Base-by-base conservation (phyloP, 176 grass and related monocot genomes). In the Aegilops longissima region DNA sequence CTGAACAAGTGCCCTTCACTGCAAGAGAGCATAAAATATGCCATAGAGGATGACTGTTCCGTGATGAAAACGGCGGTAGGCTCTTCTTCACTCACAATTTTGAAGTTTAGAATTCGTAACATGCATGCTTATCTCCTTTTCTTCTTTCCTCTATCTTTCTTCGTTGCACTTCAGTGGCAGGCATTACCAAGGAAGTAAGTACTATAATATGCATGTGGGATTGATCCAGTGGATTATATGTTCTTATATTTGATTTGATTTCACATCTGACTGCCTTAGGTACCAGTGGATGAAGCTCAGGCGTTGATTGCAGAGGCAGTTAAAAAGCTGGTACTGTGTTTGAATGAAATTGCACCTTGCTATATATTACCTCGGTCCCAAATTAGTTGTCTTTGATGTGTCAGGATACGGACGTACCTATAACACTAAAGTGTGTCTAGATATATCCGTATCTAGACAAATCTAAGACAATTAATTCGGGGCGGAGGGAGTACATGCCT, bases 121-220 rank as follows among this genome's bases (percentile, higher is more conserved):
- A 66, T 66, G 18, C 54, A 58, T 58, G 54, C 52, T 56, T 18
- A 56, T 21, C 16, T 40, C 14, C 69, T 54, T 56, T 18, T 5
- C 54, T 58, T 58, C 11, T 52, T 68, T 38, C 35, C 18, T 20
- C 52, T 10, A 13, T 17, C 17, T 85, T 85, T 35, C 27, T 25
- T 16, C 33, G 5, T 49, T 86, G 77, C 85, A 86, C 14, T 42
- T 27, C 23, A 80, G 54, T 54, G 54, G 54, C 54, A 18, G 54
- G 54, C 68, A 42, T 86, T 25, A 10, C 85, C 16, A 14, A 24
- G 2, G 77, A 86, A 62, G 77, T 80, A 85, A 85, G 62, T 78
- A 39, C 25, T 85, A 9, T 85, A 13, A 25, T 66, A 21, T 66
- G 21, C 65, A 25, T 67, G 4, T 54, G 47, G 29, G 45, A 54